Base-by-base conservation (phyloP, 129 eudicot species). In the carrot (Daucus carota) region DNA sequence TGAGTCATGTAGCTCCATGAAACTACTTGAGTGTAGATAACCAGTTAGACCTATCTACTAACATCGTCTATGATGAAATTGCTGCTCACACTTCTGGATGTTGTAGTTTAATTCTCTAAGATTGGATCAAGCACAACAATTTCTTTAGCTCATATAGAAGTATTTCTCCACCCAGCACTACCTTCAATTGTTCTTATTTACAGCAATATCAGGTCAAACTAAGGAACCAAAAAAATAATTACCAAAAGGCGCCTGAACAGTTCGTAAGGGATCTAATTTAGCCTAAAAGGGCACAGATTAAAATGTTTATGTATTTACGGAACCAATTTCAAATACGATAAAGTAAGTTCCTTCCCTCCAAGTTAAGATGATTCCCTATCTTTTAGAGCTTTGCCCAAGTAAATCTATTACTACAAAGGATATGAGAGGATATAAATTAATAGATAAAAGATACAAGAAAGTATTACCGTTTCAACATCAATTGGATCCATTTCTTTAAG, bases 401-500 rank as follows among this genome's bases (percentile, higher is more conserved):
- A 62, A 62, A 13, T 0, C 36, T 28, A 62, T 12, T 2, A 29
- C 38, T 62, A 54, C 63, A 54, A 54, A 31, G 31, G 15, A 3
- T 29, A 4, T 7, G 8, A 54, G 16, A 26, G 14, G 0, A 12
- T 1, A 0, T 11, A 62, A 13, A 69, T 28, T 32, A 38, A 80
- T 29, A 54, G 5, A 71, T 18, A 63, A 16, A 65, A 69, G 65
- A 73, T 33, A 43, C 26, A 38, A 77, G 47, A 74, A 43, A 63
- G 24, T 88, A 12, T 89, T n/a, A 94, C 98, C 57, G 98, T 94
- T 73, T 94, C 97, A 45, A 87, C 87, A 83, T 94, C 92, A 62
- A 94, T 91, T 1, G 93, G 93, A 52, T 94, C 93, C 98, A 94
- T 94, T 73, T 26, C 88, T 79, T 91, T 94, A 63, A 94, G 59